phyloP scores from a whole-genome alignment of 2,329 filamentous ascomycete species.

The Tolypocladium amazonense region DNA sequence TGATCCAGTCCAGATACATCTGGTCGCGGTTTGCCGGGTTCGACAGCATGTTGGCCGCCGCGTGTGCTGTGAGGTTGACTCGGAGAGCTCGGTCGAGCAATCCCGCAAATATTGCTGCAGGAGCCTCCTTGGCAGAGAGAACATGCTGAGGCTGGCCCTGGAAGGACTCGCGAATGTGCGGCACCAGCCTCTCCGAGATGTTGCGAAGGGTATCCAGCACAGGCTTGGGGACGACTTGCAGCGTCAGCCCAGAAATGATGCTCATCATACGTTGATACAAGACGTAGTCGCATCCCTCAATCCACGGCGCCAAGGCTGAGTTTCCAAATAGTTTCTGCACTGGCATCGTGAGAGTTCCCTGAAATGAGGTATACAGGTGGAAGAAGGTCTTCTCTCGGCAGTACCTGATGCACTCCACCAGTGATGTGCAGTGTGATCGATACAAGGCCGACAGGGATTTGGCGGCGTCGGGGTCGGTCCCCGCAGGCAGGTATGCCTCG shows the following conservation, averaged over 20 bases:
- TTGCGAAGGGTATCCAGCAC: conserved; percentile 81
- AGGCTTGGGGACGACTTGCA: conserved; percentile 82
- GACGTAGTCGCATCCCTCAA: conserved; percentile 88
- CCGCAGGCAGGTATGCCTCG: conserved; percentile 64
- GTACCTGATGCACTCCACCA: conserved; percentile 90
- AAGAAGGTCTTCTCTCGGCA: conserved; percentile 97
- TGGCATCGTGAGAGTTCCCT: conserved; percentile 91
- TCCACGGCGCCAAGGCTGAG: conserved; percentile 76
- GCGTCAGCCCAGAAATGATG: conserved; percentile 76
- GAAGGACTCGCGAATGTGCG: conserved; percentile 77
- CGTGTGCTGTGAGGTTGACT: conserved; percentile 89
- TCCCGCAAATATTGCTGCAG: conserved; percentile 79
- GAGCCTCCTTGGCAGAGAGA: conserved; percentile 74
- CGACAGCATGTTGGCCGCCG: conserved; percentile 84
- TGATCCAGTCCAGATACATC: conserved; percentile 91
- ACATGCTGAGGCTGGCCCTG: conserved; percentile 78
- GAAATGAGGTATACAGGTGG: conserved; percentile 87
- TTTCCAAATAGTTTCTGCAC: conserved; percentile 87
- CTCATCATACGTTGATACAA: conserved; percentile 97
- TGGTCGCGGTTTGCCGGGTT: conserved; percentile 82
- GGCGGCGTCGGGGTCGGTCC: conserved; percentile 79
- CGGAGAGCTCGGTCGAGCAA: conserved; percentile 78
- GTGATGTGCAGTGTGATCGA: conserved; percentile 85
- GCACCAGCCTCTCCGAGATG: conserved; percentile 71
- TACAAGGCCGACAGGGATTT: conserved; percentile 82